Percentiles rank a stretch among this genome's conserved stretches.
Conservation (phyloP, 495 filamentous ascomycete genomes). For the Penicillium waksmanii region DNA sequence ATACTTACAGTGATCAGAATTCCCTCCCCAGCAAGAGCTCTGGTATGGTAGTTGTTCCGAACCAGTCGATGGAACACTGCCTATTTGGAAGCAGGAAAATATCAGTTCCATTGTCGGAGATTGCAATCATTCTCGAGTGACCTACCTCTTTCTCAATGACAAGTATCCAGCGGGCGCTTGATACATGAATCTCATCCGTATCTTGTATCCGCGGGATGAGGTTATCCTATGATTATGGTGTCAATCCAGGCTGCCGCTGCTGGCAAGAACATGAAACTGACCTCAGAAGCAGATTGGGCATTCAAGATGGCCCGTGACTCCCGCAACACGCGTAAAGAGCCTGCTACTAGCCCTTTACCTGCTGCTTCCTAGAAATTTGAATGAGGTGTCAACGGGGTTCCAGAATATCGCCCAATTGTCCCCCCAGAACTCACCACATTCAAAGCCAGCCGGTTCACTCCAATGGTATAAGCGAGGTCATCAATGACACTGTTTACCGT, state of each 20-base stretch:
- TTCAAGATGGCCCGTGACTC: conserved; percentile 28
- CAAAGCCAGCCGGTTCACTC: conserved; percentile 41
- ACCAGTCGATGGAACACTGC: conserved; percentile 78
- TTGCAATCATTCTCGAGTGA: not conserved
- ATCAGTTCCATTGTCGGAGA: too few relatives aligned
- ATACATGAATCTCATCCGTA: conserved; percentile 57
- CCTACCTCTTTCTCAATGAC: conserved; percentile 91
- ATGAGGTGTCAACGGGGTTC: not conserved
- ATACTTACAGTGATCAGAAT: conserved; percentile 68
- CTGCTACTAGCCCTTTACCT: conserved; percentile 72
- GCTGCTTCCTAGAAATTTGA: conserved; percentile 48
- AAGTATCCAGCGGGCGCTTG: conserved; percentile 68
- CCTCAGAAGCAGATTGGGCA: conserved; percentile 15
- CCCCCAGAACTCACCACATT: conserved; percentile 54
- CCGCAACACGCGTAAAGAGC: conserved; percentile 49
- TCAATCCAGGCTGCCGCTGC: not conserved
- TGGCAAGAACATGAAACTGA: not conserved
- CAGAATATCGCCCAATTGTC: too few relatives aligned
- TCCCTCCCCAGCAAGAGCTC: conserved; percentile 55
- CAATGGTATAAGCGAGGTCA: conserved; percentile 76
- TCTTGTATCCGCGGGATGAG: conserved; percentile 65
- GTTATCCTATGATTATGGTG: conserved; percentile 54
- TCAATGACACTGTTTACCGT: conserved; percentile 81
- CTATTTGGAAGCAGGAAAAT: conserved; percentile 44
- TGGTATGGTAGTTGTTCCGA: conserved; percentile 54